These are phyloP conservation scores for Rutstroemia sp. DNA, from an alignment of 2,329 filamentous ascomycete genomes.

Conservation along the genomic window DNA sequence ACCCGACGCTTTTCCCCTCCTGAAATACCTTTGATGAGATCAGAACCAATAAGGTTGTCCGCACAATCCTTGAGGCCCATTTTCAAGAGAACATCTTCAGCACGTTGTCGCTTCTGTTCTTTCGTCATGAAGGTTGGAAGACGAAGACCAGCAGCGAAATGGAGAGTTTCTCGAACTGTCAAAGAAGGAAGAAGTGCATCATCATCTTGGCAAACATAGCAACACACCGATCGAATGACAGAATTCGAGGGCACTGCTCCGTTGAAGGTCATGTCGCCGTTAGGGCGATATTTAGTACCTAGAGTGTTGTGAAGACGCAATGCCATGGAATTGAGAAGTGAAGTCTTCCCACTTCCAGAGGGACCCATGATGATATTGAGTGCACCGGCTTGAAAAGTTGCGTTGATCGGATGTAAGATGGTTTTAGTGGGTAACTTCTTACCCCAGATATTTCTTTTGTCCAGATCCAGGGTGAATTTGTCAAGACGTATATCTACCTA, in stretches of 20 bases:
- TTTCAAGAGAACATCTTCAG: slow-evolving; percentile 65
- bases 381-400: slow-evolving; percentile 59
- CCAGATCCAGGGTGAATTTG: slow-evolving; percentile 54
- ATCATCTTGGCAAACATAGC: slow-evolving; percentile 73
- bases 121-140: slow-evolving; percentile 64
- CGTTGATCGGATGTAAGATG: slow-evolving; percentile 60
- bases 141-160: slow-evolving; percentile 62
- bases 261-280: slow-evolving; percentile 63
- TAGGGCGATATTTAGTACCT: slow-evolving; percentile 52
- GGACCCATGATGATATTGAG: slow-evolving; percentile 77
- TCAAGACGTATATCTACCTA: slow-evolving; percentile 56
- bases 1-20: slow-evolving; percentile 74
- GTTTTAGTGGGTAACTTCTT: slow-evolving; percentile 45
- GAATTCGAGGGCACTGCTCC: slow-evolving; percentile 58
- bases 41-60: slow-evolving; percentile 64
- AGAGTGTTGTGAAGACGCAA: slow-evolving; percentile 54
- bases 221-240: slow-evolving; percentile 64
- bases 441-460: slow-evolving; percentile 49
- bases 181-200: slow-evolving; percentile 67
- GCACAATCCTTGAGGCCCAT: slow-evolving; percentile 75
- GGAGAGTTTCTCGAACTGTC: slow-evolving; percentile 68
- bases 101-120: slow-evolving; percentile 57
- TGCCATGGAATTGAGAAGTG: slow-evolving; percentile 66
- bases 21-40: slow-evolving; percentile 69
- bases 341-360: slow-evolving; percentile 70